Evolutionary conservation across 75 land plant species (phyloP).

Genomic region (Pseudotsuga menziesii): DNA sequence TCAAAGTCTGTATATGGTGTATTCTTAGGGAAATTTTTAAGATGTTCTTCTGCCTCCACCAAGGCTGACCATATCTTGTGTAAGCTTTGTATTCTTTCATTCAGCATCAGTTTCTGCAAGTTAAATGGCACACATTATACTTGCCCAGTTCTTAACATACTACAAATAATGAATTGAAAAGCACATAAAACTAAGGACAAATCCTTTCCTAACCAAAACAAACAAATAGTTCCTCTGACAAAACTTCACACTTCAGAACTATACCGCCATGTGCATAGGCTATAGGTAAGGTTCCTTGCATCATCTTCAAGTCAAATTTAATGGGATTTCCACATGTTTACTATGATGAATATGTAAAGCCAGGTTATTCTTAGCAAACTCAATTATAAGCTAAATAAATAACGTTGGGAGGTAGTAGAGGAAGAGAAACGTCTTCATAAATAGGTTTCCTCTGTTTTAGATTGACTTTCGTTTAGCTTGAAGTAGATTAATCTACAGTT

Average conservation of each 20-base stretch:
- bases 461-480: neutral
- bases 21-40: constrained; percentile 51
- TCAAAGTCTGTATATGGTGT: constrained; percentile 77
- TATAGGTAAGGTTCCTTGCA: neutral
- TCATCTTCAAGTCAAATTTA: neutral
- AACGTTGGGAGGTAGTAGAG: neutral
- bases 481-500: neutral
- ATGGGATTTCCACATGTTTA: neutral
- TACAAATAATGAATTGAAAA: neutral
- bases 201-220: neutral
- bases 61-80: constrained; percentile 55
- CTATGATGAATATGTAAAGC: neutral
- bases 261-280: neutral
- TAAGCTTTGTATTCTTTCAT: constrained; percentile 78
- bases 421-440: neutral
- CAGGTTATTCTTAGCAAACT: neutral
- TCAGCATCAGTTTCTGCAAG: constrained; percentile 83
- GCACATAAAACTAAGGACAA: neutral
- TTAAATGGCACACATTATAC: neutral
- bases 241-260: neutral
- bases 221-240: neutral
- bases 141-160: neutral
- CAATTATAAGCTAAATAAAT: neutral
- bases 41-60: constrained; percentile 72
- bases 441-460: neutral